phyloP scores from a whole-genome alignment of 208 protist genomes.

The Trypanosoma scelopori region DNA sequence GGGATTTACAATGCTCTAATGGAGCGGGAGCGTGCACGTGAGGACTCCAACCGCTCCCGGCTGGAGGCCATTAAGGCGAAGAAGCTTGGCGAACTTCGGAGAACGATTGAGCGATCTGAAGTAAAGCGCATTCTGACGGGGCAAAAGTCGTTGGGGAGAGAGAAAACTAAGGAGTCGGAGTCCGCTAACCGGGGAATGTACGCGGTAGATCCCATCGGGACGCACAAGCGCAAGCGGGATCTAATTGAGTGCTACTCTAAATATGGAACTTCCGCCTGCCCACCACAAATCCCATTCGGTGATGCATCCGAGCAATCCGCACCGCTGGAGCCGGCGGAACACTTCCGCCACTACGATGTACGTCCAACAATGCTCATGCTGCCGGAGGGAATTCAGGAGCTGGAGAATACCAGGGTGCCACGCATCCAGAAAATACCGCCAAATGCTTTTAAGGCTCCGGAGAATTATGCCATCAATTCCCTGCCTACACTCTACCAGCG shows the following conservation, averaged over 20 bases:
- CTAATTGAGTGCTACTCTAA: constrained; percentile 48
- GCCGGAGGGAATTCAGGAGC: constrained; percentile 51
- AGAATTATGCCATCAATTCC: constrained; percentile 62
- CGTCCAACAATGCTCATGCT: constrained; percentile 72
- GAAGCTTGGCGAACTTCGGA: constrained; percentile 41
- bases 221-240: constrained; percentile 26
- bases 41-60: constrained; percentile 50
- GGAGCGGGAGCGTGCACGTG: constrained; percentile 65
- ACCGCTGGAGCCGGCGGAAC: neutral
- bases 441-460: constrained; percentile 57
- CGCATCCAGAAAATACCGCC: constrained; percentile 47
- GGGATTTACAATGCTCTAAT: constrained; percentile 47
- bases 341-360: constrained; percentile 74
- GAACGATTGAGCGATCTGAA: constrained; percentile 53
- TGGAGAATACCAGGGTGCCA: constrained; percentile 52
- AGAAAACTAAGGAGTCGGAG: neutral
- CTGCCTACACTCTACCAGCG: constrained; percentile 82
- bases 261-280: constrained; percentile 27
- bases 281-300: constrained; percentile 13
- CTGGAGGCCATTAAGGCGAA: constrained; percentile 60
- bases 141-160: constrained; percentile 30
- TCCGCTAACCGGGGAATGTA: constrained; percentile 17
- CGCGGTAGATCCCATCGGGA: constrained; percentile 22
- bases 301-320: neutral
- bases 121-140: constrained; percentile 38